These are phyloP conservation scores for Skeletonema tropicum DNA, from an alignment of 108 stramenopile species.

Conservation along the genomic window DNA sequence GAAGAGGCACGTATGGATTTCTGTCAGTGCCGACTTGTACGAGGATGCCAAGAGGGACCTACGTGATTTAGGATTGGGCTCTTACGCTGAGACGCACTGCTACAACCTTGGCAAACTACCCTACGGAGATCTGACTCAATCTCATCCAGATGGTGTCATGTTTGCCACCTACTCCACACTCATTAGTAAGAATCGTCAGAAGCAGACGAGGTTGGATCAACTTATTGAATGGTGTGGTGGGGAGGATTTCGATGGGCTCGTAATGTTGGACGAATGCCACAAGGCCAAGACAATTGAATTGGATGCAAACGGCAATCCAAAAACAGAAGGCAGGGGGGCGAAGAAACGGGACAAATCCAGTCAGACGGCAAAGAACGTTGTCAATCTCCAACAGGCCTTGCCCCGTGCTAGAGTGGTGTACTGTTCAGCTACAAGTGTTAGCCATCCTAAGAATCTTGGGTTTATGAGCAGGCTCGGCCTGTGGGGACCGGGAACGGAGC, in stretches of 20 bases:
- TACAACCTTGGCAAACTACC: conserved; percentile 35
- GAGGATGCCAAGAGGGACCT: conserved; percentile 44
- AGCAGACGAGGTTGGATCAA: conserved; percentile 55
- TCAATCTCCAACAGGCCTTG: conserved; percentile 51
- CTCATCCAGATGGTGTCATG: conserved; percentile 54
- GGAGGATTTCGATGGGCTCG: conserved; percentile 62
- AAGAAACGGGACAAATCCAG: conserved; percentile 12
- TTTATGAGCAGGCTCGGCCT: conserved; percentile 70
- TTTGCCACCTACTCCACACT: conserved; percentile 55
- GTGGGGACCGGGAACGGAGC: conserved; percentile 48
- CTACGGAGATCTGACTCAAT: conserved; percentile 10
- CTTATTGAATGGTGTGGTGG: conserved; percentile 63
- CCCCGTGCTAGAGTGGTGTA: conserved; percentile 63
- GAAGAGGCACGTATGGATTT: conserved; percentile 38
- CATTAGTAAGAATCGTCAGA: conserved; percentile 35
- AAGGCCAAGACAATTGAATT: conserved; percentile 63
- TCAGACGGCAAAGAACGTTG: conserved; percentile 47
- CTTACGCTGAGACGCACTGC: conserved; percentile 22
- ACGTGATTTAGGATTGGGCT: conserved; percentile 13
- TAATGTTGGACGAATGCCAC: conserved; percentile 74
- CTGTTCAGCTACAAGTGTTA: conserved; percentile 63
- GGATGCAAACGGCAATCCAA: conserved; percentile 42
- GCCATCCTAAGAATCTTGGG: conserved; percentile 57
- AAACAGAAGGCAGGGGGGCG: conserved; percentile 10
- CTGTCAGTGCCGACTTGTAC: conserved; percentile 30